phyloP scores from a whole-genome alignment of 345 rosid species.

The Rhodamnia rubescens region DNA sequence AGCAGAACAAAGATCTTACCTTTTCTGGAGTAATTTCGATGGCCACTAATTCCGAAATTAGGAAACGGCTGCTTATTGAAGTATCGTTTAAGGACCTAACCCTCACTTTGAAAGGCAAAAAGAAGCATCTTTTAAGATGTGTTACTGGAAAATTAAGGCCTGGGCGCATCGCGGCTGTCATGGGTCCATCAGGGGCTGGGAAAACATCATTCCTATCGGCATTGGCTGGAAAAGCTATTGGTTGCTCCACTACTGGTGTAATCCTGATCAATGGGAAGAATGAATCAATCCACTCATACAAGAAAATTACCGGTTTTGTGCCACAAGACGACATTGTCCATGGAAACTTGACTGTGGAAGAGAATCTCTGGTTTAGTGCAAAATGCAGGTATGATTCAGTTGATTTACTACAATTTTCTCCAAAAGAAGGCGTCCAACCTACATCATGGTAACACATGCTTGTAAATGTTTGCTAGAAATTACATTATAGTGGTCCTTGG shows the following conservation, averaged over 20 bases:
- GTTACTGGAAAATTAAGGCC: conserved; percentile 79
- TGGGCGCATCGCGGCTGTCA: conserved; percentile 78
- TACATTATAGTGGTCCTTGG: not conserved
- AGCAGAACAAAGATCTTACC: conserved; percentile 41
- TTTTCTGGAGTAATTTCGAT: conserved; percentile 62
- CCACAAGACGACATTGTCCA: conserved; percentile 96
- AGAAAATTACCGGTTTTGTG: conserved; percentile 82
- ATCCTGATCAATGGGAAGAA: conserved; percentile 68
- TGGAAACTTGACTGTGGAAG: conserved; percentile 94
- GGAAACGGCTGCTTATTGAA: conserved; percentile 67
- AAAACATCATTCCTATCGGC: conserved; percentile 90
- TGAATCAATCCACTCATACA: conserved; percentile 67
- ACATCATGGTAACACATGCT: not conserved
- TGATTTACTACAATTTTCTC: not conserved
- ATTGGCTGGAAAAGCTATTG: conserved; percentile 77
- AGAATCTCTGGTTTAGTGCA: conserved; percentile 95
- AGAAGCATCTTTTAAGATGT: conserved; percentile 61
- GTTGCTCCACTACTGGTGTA: conserved; percentile 55
- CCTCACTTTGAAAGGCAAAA: conserved; percentile 62
- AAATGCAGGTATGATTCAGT: conserved; percentile 45
- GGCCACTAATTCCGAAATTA: conserved; percentile 48
- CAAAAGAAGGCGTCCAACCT: not conserved
- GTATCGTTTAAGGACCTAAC: conserved; percentile 65
- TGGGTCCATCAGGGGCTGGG: conserved; percentile 99
- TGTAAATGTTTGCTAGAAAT: not conserved